Evolutionary conservation across 2,329 filamentous ascomycete genomes (phyloP).

Genomic region (Fusarium albidum): DNA sequence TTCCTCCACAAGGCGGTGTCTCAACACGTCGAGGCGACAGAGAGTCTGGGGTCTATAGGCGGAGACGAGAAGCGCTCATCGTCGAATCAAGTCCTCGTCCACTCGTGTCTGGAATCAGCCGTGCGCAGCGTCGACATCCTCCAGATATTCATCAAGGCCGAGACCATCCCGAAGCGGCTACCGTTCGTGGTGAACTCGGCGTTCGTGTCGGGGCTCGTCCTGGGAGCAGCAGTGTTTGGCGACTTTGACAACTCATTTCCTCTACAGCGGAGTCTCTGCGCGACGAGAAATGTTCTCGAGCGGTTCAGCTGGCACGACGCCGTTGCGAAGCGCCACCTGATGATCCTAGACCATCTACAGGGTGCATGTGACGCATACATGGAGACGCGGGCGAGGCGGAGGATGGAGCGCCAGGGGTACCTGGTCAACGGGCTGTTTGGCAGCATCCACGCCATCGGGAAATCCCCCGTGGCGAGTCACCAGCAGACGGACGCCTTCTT

Average conservation of each 20-base stretch:
- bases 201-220: slow-evolving; percentile 54
- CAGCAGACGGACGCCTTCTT: not conserved
- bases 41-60: slow-evolving; percentile 22
- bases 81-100: slow-evolving; percentile 39
- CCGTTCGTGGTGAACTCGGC: slow-evolving; percentile 56
- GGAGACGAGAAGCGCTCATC: slow-evolving; percentile 8
- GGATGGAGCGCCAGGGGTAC: slow-evolving; percentile 36
- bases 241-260: slow-evolving; percentile 51
- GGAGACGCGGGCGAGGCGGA: slow-evolving; percentile 30
- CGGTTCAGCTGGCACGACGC: slow-evolving; percentile 33
- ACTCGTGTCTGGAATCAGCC: slow-evolving; percentile 47
- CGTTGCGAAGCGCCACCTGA: slow-evolving; percentile 34
- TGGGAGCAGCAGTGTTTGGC: slow-evolving; percentile 54
- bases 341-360: slow-evolving; percentile 37
- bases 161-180: slow-evolving; percentile 49
- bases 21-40: slow-evolving; percentile 31
- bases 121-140: slow-evolving; percentile 49
- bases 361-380: slow-evolving; percentile 35
- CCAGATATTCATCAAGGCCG: slow-evolving; percentile 44
- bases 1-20: slow-evolving; percentile 45
- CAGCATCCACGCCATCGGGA: slow-evolving; percentile 34
- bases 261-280: slow-evolving; percentile 38
- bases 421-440: slow-evolving; percentile 37
- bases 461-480: slow-evolving; percentile 3
- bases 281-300: slow-evolving; percentile 34